These are phyloP conservation scores for Xylariaceae sp. DNA, from an alignment of 2,329 filamentous ascomycete genomes.

Conservation along the genomic window DNA sequence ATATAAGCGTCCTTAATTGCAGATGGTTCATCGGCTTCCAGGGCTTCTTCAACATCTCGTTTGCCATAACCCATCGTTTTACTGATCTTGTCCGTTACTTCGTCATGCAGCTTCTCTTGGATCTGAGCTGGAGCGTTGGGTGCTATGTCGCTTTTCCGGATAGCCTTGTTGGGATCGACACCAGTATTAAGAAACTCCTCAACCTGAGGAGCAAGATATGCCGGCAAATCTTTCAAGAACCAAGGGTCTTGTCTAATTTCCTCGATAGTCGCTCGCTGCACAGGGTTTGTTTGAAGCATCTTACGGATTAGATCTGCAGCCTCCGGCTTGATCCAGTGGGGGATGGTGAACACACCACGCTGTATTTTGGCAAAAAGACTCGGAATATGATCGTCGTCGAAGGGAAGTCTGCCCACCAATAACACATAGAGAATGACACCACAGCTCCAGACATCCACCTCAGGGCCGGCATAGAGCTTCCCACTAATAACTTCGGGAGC, in stretches of 20 bases:
- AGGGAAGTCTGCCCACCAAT: constrained; percentile 78
- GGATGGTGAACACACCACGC: constrained; percentile 87
- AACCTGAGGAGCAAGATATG: constrained; percentile 79
- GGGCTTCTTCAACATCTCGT: constrained; percentile 88
- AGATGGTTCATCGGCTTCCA: constrained; percentile 87
- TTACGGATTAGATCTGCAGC: constrained; percentile 79
- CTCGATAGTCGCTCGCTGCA: constrained; percentile 87
- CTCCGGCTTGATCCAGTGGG: constrained; percentile 82
- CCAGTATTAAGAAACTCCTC: constrained; percentile 93
- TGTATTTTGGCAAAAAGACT: constrained; percentile 97
- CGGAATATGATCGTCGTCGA: constrained; percentile 98
- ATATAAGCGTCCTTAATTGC: constrained; percentile 99
- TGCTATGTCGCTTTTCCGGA: constrained; percentile 75
- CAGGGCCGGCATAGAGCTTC: constrained; percentile 93
- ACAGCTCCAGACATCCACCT: constrained; percentile 98
- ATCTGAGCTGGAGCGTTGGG: constrained; percentile 73
- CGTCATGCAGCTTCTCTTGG: constrained; percentile 84
- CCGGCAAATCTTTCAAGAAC: constrained; percentile 83
- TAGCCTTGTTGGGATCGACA: constrained; percentile 88
- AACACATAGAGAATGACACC: constrained; percentile 86
- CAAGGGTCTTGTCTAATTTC: constrained; percentile 92
- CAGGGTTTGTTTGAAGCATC: constrained; percentile 93
- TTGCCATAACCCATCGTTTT: constrained; percentile 98
- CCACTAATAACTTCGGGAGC: constrained; percentile 97
- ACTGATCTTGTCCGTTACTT: constrained; percentile 91